Evolutionary conservation across 2,329 filamentous ascomycete genomes (phyloP).

Genomic region (Penicillium nordicum): DNA sequence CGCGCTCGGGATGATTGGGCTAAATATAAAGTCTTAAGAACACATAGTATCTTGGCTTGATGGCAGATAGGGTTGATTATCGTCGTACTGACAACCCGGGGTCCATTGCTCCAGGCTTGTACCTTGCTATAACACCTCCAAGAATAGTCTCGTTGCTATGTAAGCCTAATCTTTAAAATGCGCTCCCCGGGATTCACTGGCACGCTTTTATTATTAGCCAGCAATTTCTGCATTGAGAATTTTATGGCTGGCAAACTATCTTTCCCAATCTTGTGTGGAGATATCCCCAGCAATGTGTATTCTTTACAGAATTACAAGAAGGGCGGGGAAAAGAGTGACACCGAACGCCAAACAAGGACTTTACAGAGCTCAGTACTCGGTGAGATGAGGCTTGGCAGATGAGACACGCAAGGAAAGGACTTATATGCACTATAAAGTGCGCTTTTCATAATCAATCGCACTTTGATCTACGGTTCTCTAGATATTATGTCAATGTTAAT

Average conservation of each 20-base stretch:
- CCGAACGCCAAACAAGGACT: too few relatives aligned
- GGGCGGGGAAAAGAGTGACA: neutral
- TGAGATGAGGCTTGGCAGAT: neutral
- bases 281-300: neutral
- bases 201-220: neutral
- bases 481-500: neutral
- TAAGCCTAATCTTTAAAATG: neutral
- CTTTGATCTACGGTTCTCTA: neutral
- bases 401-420: neutral
- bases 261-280: neutral
- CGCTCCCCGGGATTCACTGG: neutral
- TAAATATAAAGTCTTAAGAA: neutral
- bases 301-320: neutral
- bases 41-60: neutral
- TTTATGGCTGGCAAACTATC: neutral
- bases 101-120: constrained; percentile 7
- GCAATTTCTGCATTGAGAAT: neutral
- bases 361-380: neutral
- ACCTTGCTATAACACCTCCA: neutral
- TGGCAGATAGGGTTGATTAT: constrained; percentile 1
- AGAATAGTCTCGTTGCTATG: neutral
- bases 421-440: neutral
- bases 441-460: neutral
- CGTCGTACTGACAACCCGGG: constrained; percentile 16
- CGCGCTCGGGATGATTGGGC: neutral